Evolutionary conservation across 192 early-diverging fungal genomes (phyloP), one percentile per base, ranked within the genome.

Genomic region (Coemansia sp.): DNA sequence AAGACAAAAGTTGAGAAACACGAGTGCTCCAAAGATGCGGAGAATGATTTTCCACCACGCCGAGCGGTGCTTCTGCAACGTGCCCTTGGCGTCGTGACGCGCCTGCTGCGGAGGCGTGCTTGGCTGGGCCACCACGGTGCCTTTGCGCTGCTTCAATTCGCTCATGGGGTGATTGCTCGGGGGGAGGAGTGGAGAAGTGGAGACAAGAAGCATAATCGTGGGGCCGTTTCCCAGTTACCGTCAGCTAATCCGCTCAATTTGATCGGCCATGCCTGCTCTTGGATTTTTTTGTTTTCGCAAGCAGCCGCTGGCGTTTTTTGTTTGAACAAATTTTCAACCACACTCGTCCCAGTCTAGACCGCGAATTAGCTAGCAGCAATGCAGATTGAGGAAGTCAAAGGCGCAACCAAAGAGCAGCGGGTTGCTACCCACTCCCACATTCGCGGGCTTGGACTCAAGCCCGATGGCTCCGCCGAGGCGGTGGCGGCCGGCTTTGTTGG

Each of bases 361-460:
- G n/a, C n/a, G n/a, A n/a, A n/a, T n/a, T 35, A n/a, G 10, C 21
- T 8, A 43, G 21, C 17, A n/a, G 20, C 20, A 53, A 98, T 98
- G 95, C 88, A 86, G 68, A 90, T 98, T 67, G 84, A 91, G 32
- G 90, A 93, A 70, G 93, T 98, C 23, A 89, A 87, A 56, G 85
- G 82, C 63, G 87, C 89, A n/a, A 85, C 81, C 46, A 91, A 93
- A 60, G 96, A 98, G 53, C 91, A 94, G 79, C 83, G 95, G 47
- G 84, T 93, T 28, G 94, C 97, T 21, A 84, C 94, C 21, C 97
- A 99, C 72, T 94, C 94, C 2, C 97, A 99, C 67, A 99, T 99
- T 61, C 92, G 94, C 62, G 94, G 95, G 0, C 81, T 98, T 12
- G 95, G 95, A 28, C 75, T 98, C 25, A 79, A 76, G 38, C 83